Percentiles rank a stretch among this genome's conserved stretches.
Evolutionary conservation across 2,329 filamentous ascomycete genomes (phyloP).

Genomic region (Colletotrichum acutatum): DNA sequence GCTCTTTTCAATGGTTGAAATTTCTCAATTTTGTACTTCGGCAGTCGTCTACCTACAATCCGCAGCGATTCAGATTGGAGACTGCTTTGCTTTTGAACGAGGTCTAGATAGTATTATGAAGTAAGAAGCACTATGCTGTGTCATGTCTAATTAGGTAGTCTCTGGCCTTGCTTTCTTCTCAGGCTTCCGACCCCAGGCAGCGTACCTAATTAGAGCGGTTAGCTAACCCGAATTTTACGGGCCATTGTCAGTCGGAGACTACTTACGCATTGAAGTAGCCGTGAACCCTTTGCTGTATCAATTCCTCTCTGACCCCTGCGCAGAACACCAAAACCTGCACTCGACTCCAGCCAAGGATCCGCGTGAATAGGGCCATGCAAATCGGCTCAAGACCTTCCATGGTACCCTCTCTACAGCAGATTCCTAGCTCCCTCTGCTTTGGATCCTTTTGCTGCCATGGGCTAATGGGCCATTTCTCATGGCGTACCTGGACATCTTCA

Average conservation of each 20-base stretch:
- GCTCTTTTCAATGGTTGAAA: no score
- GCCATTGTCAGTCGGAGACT: no score
- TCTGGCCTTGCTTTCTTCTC: neutral
- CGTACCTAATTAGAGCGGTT: neutral
- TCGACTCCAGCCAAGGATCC: slow-evolving; percentile 39
- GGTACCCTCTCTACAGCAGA: slow-evolving; percentile 27
- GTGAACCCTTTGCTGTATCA: slow-evolving; percentile 40
- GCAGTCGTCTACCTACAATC: no score
- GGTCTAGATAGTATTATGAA: no score
- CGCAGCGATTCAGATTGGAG: no score
- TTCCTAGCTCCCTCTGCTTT: slow-evolving; percentile 40
- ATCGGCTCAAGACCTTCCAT: slow-evolving; percentile 40
- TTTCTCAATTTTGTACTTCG: no score
- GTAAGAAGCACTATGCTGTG: no score
- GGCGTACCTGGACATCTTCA: slow-evolving; percentile 42
- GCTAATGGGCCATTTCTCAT: slow-evolving; percentile 43
- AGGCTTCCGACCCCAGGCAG: neutral
- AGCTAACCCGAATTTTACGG: neutral
- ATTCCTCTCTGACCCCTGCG: slow-evolving; percentile 39
- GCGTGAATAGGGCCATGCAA: slow-evolving; percentile 44
- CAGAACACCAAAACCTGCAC: neutral
- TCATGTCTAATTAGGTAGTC: neutral
- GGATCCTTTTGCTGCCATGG: slow-evolving; percentile 44
- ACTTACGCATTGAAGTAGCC: slow-evolving; percentile 42
- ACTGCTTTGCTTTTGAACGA: no score